Evolutionary conservation across 225 moss, liverwort and hornwort genomes (phyloP).

Genomic region (Thuidium tamariscinum): DNA sequence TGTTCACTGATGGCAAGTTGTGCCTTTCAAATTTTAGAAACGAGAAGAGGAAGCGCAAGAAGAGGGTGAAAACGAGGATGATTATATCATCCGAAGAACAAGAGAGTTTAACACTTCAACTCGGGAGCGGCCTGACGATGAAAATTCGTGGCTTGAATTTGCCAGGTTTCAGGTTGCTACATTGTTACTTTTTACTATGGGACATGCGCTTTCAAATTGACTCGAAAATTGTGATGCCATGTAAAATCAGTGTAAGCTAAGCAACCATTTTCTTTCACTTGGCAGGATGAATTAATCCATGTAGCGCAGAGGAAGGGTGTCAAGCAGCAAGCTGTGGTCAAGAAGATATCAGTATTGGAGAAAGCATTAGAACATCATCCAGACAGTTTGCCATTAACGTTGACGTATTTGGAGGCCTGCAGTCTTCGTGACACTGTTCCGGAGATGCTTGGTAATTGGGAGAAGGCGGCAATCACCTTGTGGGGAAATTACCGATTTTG

Average conservation of each 20-base stretch:
- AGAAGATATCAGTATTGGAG: slow-evolving; percentile 77
- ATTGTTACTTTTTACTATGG: neutral
- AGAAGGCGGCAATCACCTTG: slow-evolving; percentile 35
- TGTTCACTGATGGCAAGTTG: neutral
- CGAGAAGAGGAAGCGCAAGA: slow-evolving; percentile 18
- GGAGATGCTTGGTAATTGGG: slow-evolving; percentile 74
- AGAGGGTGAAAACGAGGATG: slow-evolving; percentile 77
- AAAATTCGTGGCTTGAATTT: slow-evolving; percentile 79
- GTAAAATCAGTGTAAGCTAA: neutral
- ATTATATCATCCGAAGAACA: slow-evolving; percentile 56
- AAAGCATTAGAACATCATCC: slow-evolving; percentile 64
- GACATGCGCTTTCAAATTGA: neutral
- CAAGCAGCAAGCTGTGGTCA: slow-evolving; percentile 72
- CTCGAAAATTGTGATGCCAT: neutral
- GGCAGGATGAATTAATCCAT: slow-evolving; percentile 79
- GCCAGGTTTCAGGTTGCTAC: slow-evolving; percentile 69
- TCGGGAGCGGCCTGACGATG: slow-evolving; percentile 74
- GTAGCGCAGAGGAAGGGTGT: slow-evolving; percentile 63
- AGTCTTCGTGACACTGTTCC: slow-evolving; percentile 62
- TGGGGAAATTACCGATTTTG: slow-evolving; percentile 74
- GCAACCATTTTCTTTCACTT: neutral
- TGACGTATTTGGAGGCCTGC: slow-evolving; percentile 77
- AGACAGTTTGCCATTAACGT: slow-evolving; percentile 59
- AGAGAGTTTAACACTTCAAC: slow-evolving; percentile 68
- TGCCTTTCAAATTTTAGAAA: slow-evolving; percentile 15